Evolutionary conservation across 108 stramenopile species (phyloP).

Genomic region (Cylindrotheca fusiformis): DNA sequence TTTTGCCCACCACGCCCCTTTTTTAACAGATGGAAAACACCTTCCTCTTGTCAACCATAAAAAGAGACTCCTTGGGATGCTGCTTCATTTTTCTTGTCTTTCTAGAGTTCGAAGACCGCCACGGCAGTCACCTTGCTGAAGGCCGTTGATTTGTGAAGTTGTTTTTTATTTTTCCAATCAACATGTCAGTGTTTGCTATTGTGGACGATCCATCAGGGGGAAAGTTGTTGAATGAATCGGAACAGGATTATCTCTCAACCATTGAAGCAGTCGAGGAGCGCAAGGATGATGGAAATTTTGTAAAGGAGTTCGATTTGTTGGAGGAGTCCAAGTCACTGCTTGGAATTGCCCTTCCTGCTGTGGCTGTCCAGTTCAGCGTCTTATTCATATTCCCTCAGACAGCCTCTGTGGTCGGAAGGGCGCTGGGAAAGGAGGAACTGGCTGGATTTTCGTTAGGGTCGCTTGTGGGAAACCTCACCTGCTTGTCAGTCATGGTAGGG

Average conservation of each 20-base stretch:
- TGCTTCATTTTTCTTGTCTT: too few species aligned
- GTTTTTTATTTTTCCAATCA: constrained; percentile 19
- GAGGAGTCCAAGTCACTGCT: constrained; percentile 32
- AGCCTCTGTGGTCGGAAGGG: constrained; percentile 41
- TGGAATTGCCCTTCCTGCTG: constrained; percentile 36
- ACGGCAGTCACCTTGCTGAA: too few species aligned
- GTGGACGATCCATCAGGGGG: too few species aligned
- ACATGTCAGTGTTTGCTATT: neutral
- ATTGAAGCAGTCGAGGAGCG: neutral
- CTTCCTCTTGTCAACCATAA: too few species aligned
- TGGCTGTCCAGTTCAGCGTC: constrained; percentile 37
- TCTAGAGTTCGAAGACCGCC: too few species aligned
- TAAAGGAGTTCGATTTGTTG: constrained; percentile 24
- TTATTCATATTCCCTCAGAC: constrained; percentile 43
- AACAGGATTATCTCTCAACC: neutral
- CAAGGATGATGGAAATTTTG: neutral
- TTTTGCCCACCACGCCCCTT: too few species aligned
- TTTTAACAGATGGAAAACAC: too few species aligned
- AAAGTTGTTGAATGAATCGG: too few species aligned
- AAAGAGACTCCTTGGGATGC: too few species aligned
- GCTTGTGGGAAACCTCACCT: constrained; percentile 53
- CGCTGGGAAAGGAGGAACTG: constrained; percentile 37
- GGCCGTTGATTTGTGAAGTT: constrained; percentile 1
- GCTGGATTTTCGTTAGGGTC: constrained; percentile 50
- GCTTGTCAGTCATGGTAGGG: constrained; percentile 42